phyloP scores from a whole-genome alignment of 2,329 filamentous ascomycete genomes.

The Aspergillus sp. region DNA sequence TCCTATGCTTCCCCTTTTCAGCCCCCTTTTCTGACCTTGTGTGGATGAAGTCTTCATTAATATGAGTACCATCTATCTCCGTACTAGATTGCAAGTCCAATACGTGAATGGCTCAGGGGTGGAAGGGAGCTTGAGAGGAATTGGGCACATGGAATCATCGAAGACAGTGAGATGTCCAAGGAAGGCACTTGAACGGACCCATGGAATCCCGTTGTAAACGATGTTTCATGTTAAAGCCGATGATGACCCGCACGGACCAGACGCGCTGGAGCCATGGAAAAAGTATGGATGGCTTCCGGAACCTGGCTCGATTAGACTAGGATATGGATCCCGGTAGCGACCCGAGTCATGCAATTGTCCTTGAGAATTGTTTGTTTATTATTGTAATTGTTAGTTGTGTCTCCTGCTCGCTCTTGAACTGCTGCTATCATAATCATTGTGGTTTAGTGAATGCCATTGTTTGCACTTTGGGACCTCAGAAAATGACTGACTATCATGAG shows the following conservation, averaged over 20 bases:
- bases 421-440: no score
- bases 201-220: slow-evolving; percentile 14
- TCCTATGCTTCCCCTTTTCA: neutral
- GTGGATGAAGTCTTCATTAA: neutral
- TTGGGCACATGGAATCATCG: neutral
- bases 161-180: neutral
- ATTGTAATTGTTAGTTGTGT: no score
- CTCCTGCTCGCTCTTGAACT: no score
- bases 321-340: no score
- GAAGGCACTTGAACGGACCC: slow-evolving; percentile 3
- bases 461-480: no score
- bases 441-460: no score
- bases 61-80: neutral
- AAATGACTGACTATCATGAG: no score
- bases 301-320: slow-evolving; percentile 1
- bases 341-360: no score
- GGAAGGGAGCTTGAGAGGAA: neutral
- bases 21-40: neutral
- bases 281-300: slow-evolving; percentile 3
- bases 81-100: neutral
- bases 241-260: slow-evolving; percentile 22
- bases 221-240: slow-evolving; percentile 20
- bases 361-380: no score
- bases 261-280: slow-evolving; percentile 9
- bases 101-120: neutral